Base-by-base conservation (phyloP, 2,329 filamentous ascomycete genomes). In the Achaetomium macrosporum region DNA sequence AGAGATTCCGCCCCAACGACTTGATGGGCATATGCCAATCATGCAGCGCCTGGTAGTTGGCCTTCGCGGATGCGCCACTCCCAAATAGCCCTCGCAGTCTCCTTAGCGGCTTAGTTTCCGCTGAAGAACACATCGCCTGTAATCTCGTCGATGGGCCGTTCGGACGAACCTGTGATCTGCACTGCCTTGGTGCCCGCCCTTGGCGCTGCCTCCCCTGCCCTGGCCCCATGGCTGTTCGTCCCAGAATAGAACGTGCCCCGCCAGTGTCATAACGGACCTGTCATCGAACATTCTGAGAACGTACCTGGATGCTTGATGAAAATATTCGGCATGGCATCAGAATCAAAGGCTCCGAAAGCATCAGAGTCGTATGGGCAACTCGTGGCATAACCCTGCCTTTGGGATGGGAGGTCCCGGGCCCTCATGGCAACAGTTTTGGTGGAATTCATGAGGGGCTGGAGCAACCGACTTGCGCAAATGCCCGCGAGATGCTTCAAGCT, bases 341-440 rank as follows among this genome's bases (percentile, higher is more conserved):
- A 25, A 25, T 25, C 25, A 4, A 25, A 25, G 25, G 25, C 4
- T 7, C 25, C 25, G 4, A 25, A 25, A 25, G 25, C 7, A 4
- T 25, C 4, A 7, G 25, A 25, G 7, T 25, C 7, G 25, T 25
- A 25, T 25, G 25, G 4, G 25, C 25, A 25, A 25, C 25, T 25
- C 25, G 25, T 25, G 20, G 29, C 5, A 20, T 9, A 33, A 5
- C 7, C 40, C 30, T 37, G 19, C n/a, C 31, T 19, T 4, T 7
- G 19, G 16, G 30, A 43, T 40, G 50, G 9, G 30, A 7, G 25
- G 48, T 42, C 20, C 35, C 48, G 45, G 41, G 40, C 45, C 44
- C 41, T 42, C 48, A 42, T 55, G 16, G 11, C 40, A 42, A 36
- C 29, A 16, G 42, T 41, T 35, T 40, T 46, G 30, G 49, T 46